Conservation (phyloP, 1,139 yeast genomes). For the Blastobotrys aristatus region DNA sequence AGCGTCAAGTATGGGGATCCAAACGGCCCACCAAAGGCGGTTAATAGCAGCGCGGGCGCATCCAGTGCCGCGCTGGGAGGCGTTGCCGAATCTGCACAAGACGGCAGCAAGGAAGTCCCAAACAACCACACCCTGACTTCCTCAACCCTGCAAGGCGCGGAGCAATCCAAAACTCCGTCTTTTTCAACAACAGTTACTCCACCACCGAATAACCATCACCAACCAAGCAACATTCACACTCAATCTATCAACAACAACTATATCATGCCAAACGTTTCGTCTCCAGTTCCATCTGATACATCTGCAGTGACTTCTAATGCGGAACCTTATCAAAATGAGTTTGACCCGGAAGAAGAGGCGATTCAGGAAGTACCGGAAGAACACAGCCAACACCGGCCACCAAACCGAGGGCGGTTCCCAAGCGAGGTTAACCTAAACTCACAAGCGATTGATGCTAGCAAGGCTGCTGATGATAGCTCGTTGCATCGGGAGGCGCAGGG, state of each 20-base stretch:
- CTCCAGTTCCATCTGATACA: slow-evolving; percentile 29
- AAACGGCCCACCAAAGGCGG: neutral
- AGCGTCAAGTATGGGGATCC: neutral
- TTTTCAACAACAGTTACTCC: no score
- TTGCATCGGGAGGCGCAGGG: slow-evolving; percentile 20
- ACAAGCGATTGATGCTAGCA: slow-evolving; percentile 18
- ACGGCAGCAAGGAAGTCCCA: no score
- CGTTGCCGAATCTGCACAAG: no score
- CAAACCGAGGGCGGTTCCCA: slow-evolving; percentile 28
- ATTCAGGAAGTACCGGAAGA: slow-evolving; percentile 7
- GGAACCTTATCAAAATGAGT: slow-evolving; percentile 25
- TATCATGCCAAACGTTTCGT: slow-evolving; percentile 6
- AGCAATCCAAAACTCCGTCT: no score
- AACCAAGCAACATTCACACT: neutral
- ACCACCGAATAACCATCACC: no score
- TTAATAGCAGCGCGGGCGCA: neutral
- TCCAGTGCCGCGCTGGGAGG: neutral
- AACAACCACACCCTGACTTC: no score
- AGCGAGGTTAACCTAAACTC: slow-evolving; percentile 27
- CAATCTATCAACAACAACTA: neutral
- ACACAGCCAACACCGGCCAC: slow-evolving; percentile 11
- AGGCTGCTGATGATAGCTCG: slow-evolving; percentile 18
- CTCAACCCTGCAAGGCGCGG: no score
- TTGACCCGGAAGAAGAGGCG: neutral
- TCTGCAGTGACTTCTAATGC: slow-evolving; percentile 31